Evolutionary conservation across 352 stramenopile genomes (phyloP).

Genomic region (Pythium inflatum): DNA sequence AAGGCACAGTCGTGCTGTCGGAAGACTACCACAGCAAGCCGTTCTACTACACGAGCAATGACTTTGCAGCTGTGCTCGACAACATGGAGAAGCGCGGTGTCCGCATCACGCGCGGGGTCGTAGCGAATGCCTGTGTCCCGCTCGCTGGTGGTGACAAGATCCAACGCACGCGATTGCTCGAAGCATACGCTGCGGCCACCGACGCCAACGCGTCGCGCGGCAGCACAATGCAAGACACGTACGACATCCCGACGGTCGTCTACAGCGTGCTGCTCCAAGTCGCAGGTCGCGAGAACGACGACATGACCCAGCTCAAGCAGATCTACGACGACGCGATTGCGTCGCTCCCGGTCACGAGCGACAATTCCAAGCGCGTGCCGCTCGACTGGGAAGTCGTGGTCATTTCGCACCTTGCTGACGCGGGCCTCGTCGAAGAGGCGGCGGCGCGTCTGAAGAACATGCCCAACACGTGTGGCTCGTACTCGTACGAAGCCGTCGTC

Average conservation of each 20-base stretch:
- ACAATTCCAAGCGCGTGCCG: constrained; percentile 37
- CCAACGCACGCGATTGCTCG: constrained; percentile 59
- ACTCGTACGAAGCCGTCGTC: constrained; percentile 49
- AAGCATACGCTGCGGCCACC: constrained; percentile 41
- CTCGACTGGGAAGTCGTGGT: constrained; percentile 52
- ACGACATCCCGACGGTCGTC: constrained; percentile 46
- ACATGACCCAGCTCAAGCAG: constrained; percentile 41
- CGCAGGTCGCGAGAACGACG: constrained; percentile 40
- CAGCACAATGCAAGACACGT: constrained; percentile 39
- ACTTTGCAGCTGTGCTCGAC: constrained; percentile 48
- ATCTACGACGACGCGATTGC: constrained; percentile 57
- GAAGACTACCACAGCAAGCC: constrained; percentile 24
- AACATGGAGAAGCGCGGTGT: constrained; percentile 45
- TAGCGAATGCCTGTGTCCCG: constrained; percentile 38
- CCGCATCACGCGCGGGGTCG: constrained; percentile 46
- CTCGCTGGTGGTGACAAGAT: constrained; percentile 54
- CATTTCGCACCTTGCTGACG: constrained; percentile 45
- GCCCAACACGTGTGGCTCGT: constrained; percentile 40
- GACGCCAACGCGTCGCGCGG: constrained; percentile 22
- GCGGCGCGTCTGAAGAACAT: constrained; percentile 45
- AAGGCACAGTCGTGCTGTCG: constrained; percentile 20
- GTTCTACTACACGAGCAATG: constrained; percentile 43
- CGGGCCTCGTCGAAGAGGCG: constrained; percentile 46
- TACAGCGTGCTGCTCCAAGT: constrained; percentile 53
- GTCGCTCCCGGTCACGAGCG: constrained; percentile 26